Percentiles rank a stretch among this genome's conserved stretches.
These are phyloP conservation scores for Phytophthora multivora DNA, from an alignment of 352 stramenopile species.

Conservation along the genomic window DNA sequence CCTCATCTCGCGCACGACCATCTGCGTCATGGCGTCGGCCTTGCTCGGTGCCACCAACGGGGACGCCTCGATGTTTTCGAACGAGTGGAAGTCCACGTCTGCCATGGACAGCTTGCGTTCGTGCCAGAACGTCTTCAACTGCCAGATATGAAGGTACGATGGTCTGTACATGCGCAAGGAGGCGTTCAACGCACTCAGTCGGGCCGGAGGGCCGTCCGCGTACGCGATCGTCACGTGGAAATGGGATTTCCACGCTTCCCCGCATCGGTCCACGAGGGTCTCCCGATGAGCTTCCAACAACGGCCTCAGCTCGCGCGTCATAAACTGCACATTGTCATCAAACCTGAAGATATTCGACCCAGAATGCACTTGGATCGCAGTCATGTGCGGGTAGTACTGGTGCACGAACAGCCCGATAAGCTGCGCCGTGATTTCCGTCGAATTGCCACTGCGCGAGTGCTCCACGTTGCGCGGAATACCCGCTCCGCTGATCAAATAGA, in stretches of 20 bases:
- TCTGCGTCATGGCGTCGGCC: constrained; percentile 79
- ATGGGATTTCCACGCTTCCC: constrained; percentile 93
- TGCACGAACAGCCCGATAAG: constrained; percentile 94
- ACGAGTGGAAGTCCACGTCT: constrained; percentile 97
- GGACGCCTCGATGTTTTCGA: constrained; percentile 97
- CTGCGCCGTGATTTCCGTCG: constrained; percentile 92
- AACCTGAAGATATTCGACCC: constrained; percentile 96
- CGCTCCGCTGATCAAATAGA: constrained; percentile 96
- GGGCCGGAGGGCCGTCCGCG: constrained; percentile 94
- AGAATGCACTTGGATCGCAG: constrained; percentile 95
- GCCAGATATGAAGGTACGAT: constrained; percentile 98
- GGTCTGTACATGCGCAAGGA: constrained; percentile 94
- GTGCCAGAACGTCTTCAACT: constrained; percentile 99
- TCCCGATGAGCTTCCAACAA: constrained; percentile 94
- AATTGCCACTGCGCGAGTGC: constrained; percentile 94
- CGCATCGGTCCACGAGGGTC: constrained; percentile 89
- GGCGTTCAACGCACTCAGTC: constrained; percentile 96
- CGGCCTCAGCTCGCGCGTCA: constrained; percentile 94
- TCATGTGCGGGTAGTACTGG: constrained; percentile 91
- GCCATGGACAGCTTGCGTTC: constrained; percentile 93
- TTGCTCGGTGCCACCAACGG: constrained; percentile 87
- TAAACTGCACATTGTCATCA: constrained; percentile 97
- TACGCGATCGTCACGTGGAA: constrained; percentile 97
- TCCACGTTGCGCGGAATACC: constrained; percentile 94
- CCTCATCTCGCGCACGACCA: constrained; percentile 94